Evolutionary conservation across 192 early-diverging fungal species (phyloP).

Genomic region (Gigaspora rosea): DNA sequence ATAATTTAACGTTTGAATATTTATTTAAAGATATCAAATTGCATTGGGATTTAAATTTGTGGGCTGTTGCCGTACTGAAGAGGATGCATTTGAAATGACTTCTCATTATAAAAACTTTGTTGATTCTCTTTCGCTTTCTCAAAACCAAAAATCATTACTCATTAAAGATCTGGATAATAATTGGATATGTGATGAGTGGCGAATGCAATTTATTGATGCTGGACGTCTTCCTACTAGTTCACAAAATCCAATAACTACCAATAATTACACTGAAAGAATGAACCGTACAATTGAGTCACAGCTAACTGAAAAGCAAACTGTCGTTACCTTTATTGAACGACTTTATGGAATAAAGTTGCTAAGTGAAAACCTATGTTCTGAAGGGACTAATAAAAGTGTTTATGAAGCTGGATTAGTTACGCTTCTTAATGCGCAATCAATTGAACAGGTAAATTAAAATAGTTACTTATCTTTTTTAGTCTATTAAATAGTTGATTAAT

Average conservation of each 20-base stretch:
- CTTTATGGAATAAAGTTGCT: too few relatives aligned
- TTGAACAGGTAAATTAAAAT: too few relatives aligned
- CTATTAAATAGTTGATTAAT: not conserved
- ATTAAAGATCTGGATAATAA: not conserved
- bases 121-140: not conserved
- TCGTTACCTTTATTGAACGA: too few relatives aligned
- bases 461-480: not conserved
- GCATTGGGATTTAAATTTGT: not conserved
- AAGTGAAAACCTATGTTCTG: not conserved
- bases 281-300: too few relatives aligned
- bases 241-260: not conserved
- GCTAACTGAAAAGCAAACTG: too few relatives aligned
- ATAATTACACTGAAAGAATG: not conserved
- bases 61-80: not conserved
- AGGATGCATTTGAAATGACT: not conserved
- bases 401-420: not conserved
- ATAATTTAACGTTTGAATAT: not conserved
- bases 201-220: not conserved
- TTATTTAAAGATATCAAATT: not conserved
- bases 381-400: not conserved
- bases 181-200: not conserved
- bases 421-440: too few relatives aligned
- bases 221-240: not conserved
- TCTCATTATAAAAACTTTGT: slow-evolving; percentile 1
- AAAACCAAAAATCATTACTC: not conserved